These are phyloP conservation scores for Coccomyxa subellipsoidea DNA, from an alignment of 163 green algal species.

Conservation along the genomic window DNA sequence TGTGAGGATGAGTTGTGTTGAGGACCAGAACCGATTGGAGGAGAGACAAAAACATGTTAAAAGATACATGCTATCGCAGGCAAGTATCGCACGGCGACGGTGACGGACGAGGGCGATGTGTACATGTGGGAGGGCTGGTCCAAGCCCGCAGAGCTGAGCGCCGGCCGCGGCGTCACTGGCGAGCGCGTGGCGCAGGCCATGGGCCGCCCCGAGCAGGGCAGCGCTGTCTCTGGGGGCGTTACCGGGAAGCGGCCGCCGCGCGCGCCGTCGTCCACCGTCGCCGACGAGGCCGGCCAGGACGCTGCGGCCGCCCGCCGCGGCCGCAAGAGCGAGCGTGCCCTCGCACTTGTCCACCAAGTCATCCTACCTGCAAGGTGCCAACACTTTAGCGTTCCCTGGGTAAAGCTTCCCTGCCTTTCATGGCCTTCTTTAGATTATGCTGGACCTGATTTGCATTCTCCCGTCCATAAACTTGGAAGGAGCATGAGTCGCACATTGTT, in stretches of 20 bases:
- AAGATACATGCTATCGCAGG: conserved; percentile 36
- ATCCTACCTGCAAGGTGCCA: background rate
- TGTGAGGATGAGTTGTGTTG: too few relatives aligned
- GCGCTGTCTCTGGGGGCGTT: background rate
- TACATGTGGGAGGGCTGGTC: conserved; percentile 80
- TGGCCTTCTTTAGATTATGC: too few relatives aligned
- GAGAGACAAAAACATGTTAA: too few relatives aligned
- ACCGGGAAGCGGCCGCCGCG: background rate
- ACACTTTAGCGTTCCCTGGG: background rate
- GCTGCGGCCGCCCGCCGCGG: background rate
- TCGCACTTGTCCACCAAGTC: background rate
- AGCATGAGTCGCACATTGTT: too few relatives aligned
- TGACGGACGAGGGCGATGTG: conserved; percentile 70
- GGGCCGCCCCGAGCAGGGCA: background rate
- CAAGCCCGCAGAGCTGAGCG: conserved; percentile 31
- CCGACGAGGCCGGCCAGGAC: background rate
- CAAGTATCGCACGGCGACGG: conserved; percentile 81
- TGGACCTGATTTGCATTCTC: too few relatives aligned
- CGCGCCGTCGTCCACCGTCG: background rate
- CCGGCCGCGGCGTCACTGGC: conserved; percentile 8
- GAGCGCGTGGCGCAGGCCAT: conserved; percentile 11
- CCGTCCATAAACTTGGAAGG: too few relatives aligned
- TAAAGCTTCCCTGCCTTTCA: too few relatives aligned
- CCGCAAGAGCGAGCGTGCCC: background rate
- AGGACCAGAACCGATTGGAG: too few relatives aligned